phyloP scores from a whole-genome alignment of 2,329 filamentous ascomycete genomes.

The Xylaria sp. region DNA sequence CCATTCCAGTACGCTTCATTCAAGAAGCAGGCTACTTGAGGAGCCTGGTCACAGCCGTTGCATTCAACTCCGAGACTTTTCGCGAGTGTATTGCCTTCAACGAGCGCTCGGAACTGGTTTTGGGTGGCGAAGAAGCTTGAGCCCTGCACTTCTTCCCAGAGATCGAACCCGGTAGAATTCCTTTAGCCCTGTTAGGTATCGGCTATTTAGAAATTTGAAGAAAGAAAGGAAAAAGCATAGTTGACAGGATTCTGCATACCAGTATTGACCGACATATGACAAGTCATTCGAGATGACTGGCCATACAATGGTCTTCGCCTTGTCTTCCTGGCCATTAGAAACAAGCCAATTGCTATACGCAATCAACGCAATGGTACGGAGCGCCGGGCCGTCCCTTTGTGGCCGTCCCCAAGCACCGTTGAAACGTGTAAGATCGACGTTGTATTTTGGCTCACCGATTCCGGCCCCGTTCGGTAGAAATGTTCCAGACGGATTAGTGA shows the following conservation, averaged over 20 bases:
- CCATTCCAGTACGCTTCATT: slow-evolving; percentile 62
- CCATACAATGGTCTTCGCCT: slow-evolving; percentile 54
- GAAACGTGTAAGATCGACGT: slow-evolving; percentile 56
- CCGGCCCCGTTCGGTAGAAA: slow-evolving; percentile 52
- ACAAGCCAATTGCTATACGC: slow-evolving; percentile 59
- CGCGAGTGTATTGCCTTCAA: slow-evolving; percentile 59
- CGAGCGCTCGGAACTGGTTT: slow-evolving; percentile 57
- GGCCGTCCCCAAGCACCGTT: slow-evolving; percentile 62
- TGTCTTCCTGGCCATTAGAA: slow-evolving; percentile 47
- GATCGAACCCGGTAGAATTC: slow-evolving; percentile 61
- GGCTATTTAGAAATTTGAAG: background rate
- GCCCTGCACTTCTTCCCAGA: slow-evolving; percentile 66
- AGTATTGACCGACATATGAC: slow-evolving; percentile 59
- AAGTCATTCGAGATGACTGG: slow-evolving; percentile 63
- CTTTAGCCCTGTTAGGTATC: slow-evolving; percentile 30
- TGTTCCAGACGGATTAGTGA: slow-evolving; percentile 59
- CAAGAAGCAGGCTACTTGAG: slow-evolving; percentile 58
- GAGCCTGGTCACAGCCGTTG: slow-evolving; percentile 55
- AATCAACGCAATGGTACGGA: slow-evolving; percentile 63
- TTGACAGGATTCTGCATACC: too few species aligned
- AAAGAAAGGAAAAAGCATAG: too few species aligned
- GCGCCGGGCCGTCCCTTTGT: slow-evolving; percentile 63
- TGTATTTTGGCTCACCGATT: slow-evolving; percentile 62
- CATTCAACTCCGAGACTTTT: slow-evolving; percentile 54
- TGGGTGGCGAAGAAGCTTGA: slow-evolving; percentile 65